A percentile compares a stretch with the other conserved stretches of the same genome.
phyloP scores from a whole-genome alignment of 495 filamentous ascomycete species.

The Penicillium salamii region DNA sequence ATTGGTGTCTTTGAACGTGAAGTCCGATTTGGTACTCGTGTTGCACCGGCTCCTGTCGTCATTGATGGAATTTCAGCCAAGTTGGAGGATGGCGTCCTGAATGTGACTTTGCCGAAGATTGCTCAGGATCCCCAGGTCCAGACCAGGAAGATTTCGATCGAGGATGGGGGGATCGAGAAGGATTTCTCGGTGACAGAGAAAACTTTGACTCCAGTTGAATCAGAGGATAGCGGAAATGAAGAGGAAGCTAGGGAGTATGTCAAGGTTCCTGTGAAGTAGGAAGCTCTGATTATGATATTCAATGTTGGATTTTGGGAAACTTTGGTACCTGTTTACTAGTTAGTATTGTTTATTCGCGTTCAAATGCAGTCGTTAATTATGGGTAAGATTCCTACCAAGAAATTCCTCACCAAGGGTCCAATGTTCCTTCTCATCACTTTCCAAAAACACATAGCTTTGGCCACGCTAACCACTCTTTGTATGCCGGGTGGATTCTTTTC shows the following conservation, averaged over 20 bases:
- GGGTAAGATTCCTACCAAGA: neutral
- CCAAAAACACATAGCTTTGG: constrained; percentile 18
- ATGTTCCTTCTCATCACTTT: neutral
- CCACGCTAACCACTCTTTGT: constrained; percentile 22
- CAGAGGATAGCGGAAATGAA: constrained; percentile 20
- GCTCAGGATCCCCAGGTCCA: constrained; percentile 33
- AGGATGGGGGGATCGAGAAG: constrained; percentile 23
- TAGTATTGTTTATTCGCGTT: neutral
- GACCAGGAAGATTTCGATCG: constrained; percentile 20
- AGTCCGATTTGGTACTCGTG: constrained; percentile 54
- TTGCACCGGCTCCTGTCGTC: constrained; percentile 60
- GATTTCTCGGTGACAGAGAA: constrained; percentile 18
- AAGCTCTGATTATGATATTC: neutral
- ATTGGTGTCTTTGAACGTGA: constrained; percentile 72
- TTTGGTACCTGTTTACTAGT: neutral
- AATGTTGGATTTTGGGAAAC: neutral
- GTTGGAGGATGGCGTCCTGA: constrained; percentile 66
- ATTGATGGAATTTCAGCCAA: constrained; percentile 66
- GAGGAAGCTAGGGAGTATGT: constrained; percentile 32
- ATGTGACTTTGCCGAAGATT: constrained; percentile 65
- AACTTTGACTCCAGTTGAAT: constrained; percentile 20
- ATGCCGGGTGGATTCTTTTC: constrained; percentile 12
- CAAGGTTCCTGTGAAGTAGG: constrained; percentile 26
- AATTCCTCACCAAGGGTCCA: too few relatives aligned
- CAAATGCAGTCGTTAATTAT: neutral